A percentile compares a stretch with the other conserved stretches of the same genome.
These are phyloP conservation scores for Amesomyces nigricolor DNA, from an alignment of 2,329 filamentous ascomycete genomes.

Conservation along the genomic window DNA sequence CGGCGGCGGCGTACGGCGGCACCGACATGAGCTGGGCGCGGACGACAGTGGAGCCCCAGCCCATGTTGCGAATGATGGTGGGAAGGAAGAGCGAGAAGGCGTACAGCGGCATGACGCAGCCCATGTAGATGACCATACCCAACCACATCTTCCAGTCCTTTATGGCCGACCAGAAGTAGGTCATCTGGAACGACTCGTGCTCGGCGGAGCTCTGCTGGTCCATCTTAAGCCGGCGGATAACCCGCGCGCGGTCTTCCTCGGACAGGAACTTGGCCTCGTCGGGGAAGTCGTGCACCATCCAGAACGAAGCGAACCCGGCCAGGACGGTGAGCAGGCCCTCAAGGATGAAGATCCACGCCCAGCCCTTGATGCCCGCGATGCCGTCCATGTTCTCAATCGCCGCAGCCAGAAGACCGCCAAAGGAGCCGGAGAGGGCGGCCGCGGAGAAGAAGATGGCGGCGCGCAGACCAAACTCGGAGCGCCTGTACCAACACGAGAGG, in stretches of 20 bases:
- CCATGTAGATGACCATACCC: slow-evolving; percentile 45
- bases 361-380: slow-evolving; percentile 46
- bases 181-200: slow-evolving; percentile 65
- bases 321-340: slow-evolving; percentile 64
- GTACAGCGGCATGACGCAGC: slow-evolving; percentile 45
- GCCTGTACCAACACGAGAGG: slow-evolving; percentile 72
- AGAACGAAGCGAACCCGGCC: slow-evolving; percentile 60
- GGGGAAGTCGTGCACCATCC: slow-evolving; percentile 73
- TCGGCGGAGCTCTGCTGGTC: slow-evolving; percentile 64
- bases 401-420: slow-evolving; percentile 64
- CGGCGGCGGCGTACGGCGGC: slow-evolving; percentile 68
- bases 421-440: slow-evolving; percentile 68
- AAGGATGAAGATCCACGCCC: slow-evolving; percentile 60
- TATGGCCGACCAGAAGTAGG: slow-evolving; percentile 63
- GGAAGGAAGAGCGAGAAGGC: slow-evolving; percentile 52
- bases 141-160: slow-evolving; percentile 70
- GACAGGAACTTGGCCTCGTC: slow-evolving; percentile 66
- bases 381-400: slow-evolving; percentile 63
- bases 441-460: slow-evolving; percentile 74
- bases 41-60: slow-evolving; percentile 42
- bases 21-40: slow-evolving; percentile 67
- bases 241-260: slow-evolving; percentile 58
- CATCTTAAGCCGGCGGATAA: slow-evolving; percentile 59
- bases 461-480: slow-evolving; percentile 67
- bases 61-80: slow-evolving; percentile 45